phyloP scores from a whole-genome alignment of 306 rosid genomes.

The Cicer judaicum region DNA sequence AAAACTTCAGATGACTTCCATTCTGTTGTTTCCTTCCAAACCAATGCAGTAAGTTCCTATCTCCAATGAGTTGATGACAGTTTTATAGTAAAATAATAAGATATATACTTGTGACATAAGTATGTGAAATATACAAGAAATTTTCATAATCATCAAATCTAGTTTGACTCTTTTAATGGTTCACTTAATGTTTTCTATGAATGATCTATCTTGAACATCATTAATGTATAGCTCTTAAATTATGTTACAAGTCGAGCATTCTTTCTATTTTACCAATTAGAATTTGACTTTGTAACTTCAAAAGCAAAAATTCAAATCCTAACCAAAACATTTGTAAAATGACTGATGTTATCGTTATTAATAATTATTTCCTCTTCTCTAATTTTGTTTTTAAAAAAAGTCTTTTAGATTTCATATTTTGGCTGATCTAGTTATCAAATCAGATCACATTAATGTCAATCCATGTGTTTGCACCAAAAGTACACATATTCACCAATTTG shows the following conservation, averaged over 20 bases:
- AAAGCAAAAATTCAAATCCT: too few species aligned
- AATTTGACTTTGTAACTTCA: background rate
- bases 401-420: slow-evolving; percentile 19
- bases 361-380: too few species aligned
- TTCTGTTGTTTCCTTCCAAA: slow-evolving; percentile 76
- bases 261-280: background rate
- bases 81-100: background rate
- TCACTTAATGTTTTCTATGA: background rate
- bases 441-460: slow-evolving; percentile 27
- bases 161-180: background rate
- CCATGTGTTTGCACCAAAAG: slow-evolving; percentile 15
- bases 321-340: too few species aligned
- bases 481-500: slow-evolving; percentile 6
- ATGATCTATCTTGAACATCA: slow-evolving; percentile 14
- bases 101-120: background rate
- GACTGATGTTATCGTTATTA: too few species aligned
- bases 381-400: background rate
- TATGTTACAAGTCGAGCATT: background rate
- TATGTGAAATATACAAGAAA: background rate
- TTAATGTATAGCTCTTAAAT: background rate
- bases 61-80: background rate
- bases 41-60: slow-evolving; percentile 76
- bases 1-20: slow-evolving; percentile 78
- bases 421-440: slow-evolving; percentile 3
- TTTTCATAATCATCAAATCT: background rate